Percentiles rank a stretch among this genome's conserved stretches.
Conservation (phyloP, 2,329 filamentous ascomycete species). For the Cordyceps javanica region DNA sequence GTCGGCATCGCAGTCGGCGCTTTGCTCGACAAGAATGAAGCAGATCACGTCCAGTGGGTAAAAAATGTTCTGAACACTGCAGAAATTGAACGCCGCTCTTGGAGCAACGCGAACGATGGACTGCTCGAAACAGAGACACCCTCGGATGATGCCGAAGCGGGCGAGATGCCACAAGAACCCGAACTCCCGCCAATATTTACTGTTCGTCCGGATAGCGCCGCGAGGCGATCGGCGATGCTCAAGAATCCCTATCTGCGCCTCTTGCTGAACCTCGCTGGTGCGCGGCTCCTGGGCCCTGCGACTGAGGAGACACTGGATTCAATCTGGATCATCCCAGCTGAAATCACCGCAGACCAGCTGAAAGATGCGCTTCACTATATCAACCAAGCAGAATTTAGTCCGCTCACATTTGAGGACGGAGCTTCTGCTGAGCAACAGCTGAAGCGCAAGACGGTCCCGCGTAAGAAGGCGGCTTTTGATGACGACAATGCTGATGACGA, state of each 20-base stretch:
- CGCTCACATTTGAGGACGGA: conserved; percentile 70
- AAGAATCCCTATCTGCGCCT: conserved; percentile 84
- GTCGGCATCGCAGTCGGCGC: conserved; percentile 75
- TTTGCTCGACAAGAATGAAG: conserved; percentile 72
- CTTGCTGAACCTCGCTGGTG: conserved; percentile 69
- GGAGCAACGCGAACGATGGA: conserved; percentile 66
- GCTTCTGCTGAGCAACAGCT: conserved; percentile 70
- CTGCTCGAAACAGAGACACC: conserved; percentile 35
- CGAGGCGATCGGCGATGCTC: conserved; percentile 69
- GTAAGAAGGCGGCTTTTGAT: conserved; percentile 58
- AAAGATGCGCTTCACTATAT: conserved; percentile 66
- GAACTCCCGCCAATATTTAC: conserved; percentile 28
- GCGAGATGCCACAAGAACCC: conserved; percentile 20
- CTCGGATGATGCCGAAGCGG: conserved; percentile 27
- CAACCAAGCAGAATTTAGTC: conserved; percentile 70
- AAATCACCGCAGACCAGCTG: conserved; percentile 58
- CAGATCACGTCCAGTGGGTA: conserved; percentile 74
- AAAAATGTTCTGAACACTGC: conserved; percentile 64
- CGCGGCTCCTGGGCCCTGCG: conserved; percentile 50
- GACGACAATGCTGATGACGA: conserved; percentile 69
- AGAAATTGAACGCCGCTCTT: conserved; percentile 66
- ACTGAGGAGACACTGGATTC: conserved; percentile 68
- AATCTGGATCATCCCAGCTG: conserved; percentile 69
- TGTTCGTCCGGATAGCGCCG: conserved; percentile 58
- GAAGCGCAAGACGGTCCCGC: conserved; percentile 58